Evolutionary conservation across 768 basidiomycete genomes (phyloP).

Genomic region (Mycena galericulata): DNA sequence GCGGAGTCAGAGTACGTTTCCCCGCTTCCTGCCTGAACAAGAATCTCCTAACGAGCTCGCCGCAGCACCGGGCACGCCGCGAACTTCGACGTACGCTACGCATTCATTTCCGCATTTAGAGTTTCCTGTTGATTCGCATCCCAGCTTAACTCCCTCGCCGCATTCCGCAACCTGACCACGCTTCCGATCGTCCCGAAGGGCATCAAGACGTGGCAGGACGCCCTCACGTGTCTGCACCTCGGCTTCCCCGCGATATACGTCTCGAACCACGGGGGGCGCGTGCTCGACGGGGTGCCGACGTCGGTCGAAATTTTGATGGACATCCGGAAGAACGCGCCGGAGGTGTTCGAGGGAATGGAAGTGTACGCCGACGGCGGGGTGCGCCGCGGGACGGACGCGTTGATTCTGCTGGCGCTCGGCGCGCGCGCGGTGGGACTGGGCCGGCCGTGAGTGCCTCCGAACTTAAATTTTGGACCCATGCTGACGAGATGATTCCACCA

Average conservation of each 20-base stretch:
- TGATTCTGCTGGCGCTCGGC: slow-evolving; percentile 56
- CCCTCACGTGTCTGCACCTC: slow-evolving; percentile 47
- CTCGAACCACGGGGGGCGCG: slow-evolving; percentile 54
- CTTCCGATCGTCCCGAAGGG: slow-evolving; percentile 45
- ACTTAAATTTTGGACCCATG: neutral
- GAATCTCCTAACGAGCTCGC: neutral
- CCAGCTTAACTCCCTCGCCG: slow-evolving; percentile 34
- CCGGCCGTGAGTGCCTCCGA: slow-evolving; percentile 18
- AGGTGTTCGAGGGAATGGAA: slow-evolving; percentile 53
- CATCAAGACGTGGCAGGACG: slow-evolving; percentile 47
- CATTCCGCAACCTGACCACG: slow-evolving; percentile 41
- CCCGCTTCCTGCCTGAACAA: neutral
- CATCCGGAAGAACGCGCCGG: slow-evolving; percentile 51
- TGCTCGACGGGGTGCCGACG: slow-evolving; percentile 52
- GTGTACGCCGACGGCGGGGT: slow-evolving; percentile 62
- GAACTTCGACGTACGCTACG: slow-evolving; percentile 35
- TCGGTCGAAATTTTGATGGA: slow-evolving; percentile 54
- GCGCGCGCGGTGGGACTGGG: slow-evolving; percentile 57
- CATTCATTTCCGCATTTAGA: neutral
- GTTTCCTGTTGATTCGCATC: neutral
- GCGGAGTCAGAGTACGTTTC: slow-evolving; percentile 25
- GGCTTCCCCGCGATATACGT: slow-evolving; percentile 54
- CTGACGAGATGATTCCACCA: neutral
- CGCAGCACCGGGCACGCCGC: slow-evolving; percentile 40
- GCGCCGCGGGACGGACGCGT: slow-evolving; percentile 56